Conservation (phyloP, 1,139 yeast genomes). For the Dujonia santamariae region DNA sequence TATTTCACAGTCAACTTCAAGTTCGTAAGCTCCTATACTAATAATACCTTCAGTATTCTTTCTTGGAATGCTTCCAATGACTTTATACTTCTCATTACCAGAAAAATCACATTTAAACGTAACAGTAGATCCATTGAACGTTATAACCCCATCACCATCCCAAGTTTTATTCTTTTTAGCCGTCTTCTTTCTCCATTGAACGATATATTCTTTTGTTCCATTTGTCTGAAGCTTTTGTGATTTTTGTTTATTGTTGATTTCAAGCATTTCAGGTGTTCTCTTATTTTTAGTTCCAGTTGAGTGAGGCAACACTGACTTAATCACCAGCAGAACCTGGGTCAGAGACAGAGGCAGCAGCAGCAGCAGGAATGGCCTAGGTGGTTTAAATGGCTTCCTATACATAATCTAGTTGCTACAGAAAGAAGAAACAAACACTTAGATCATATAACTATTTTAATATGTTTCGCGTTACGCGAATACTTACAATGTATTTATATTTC, state of each 20-base stretch:
- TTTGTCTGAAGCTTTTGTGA: background rate
- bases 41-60: conserved; percentile 13
- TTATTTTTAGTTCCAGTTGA: no score
- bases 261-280: background rate
- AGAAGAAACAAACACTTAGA: no score
- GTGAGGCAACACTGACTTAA: background rate
- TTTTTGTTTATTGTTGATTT: background rate
- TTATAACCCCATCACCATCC: conserved; percentile 85
- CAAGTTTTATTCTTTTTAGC: conserved; percentile 84
- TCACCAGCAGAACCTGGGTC: background rate
- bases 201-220: no score
- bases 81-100: conserved; percentile 13
- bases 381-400: no score
- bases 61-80: conserved; percentile 15
- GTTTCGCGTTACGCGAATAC: no score
- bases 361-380: no score
- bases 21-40: conserved; percentile 25
- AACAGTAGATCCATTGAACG: conserved; percentile 15
- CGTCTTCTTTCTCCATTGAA: conserved; percentile 71
- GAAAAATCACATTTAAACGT: conserved; percentile 15
- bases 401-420: no score
- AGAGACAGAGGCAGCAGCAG: background rate
- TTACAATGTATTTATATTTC: no score
- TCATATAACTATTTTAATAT: no score
- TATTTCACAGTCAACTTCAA: conserved; percentile 24